Conservation (phyloP, 2,329 filamentous ascomycete species). For the Endoconidiophora polonica region DNA sequence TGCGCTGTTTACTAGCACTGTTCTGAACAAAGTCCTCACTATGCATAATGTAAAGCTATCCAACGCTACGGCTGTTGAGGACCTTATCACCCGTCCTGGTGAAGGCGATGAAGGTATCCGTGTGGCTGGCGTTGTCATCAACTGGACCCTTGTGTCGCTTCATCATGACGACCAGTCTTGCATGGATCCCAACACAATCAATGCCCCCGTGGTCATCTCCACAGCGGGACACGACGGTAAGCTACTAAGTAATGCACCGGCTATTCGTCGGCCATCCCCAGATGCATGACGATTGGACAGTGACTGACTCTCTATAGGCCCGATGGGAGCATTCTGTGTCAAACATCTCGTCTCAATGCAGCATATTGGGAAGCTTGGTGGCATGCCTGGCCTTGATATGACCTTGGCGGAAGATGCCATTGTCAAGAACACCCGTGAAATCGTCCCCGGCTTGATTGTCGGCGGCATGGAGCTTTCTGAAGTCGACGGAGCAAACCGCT, state of each 20-base stretch:
- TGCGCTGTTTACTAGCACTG: constrained; percentile 75
- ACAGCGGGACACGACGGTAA: constrained; percentile 76
- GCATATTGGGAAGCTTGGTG: constrained; percentile 64
- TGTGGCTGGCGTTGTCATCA: constrained; percentile 80
- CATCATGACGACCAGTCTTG: constrained; percentile 80
- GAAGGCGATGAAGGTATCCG: constrained; percentile 37
- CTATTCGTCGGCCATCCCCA: not conserved
- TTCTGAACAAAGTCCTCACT: constrained; percentile 64
- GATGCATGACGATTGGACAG: not conserved
- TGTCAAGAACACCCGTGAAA: constrained; percentile 77
- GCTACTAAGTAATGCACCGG: constrained; percentile 16
- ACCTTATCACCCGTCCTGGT: constrained; percentile 66
- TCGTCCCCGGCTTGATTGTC: constrained; percentile 77
- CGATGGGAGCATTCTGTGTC: constrained; percentile 79
- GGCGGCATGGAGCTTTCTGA: constrained; percentile 89
- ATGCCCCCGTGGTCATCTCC: constrained; percentile 72
- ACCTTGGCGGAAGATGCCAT: constrained; percentile 82
- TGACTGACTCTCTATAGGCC: constrained; percentile 22
- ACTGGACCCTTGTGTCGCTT: constrained; percentile 85
- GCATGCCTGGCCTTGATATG: constrained; percentile 92
- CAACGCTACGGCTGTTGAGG: constrained; percentile 85
- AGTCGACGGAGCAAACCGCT: constrained; percentile 78
- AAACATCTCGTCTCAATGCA: constrained; percentile 86
- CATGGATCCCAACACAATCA: constrained; percentile 98
- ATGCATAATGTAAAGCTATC: constrained; percentile 93